A percentile compares a stretch with the other conserved stretches of the same genome.
These are phyloP conservation scores for Podospora conica DNA, from an alignment of 495 filamentous ascomycete species.

Conservation along the genomic window DNA sequence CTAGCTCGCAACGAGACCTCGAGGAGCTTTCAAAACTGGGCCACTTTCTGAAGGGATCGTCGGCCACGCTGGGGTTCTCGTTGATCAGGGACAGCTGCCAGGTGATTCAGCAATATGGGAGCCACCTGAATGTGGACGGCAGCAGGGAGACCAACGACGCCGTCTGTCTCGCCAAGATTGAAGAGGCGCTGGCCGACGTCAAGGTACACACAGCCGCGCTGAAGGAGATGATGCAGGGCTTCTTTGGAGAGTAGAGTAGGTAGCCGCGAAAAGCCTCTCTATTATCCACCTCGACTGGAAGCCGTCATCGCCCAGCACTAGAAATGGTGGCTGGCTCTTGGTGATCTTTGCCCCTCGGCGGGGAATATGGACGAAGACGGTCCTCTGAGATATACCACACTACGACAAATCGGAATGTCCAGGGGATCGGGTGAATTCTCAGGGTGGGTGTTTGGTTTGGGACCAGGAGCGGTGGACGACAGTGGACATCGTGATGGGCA, in stretches of 20 bases:
- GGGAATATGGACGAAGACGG: background rate
- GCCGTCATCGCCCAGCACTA: slow-evolving; percentile 4
- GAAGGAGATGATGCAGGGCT: slow-evolving; percentile 62
- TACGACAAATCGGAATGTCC: background rate
- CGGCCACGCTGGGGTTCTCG: slow-evolving; percentile 84
- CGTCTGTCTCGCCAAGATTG: slow-evolving; percentile 60
- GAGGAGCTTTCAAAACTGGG: slow-evolving; percentile 70
- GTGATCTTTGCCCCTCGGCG: background rate
- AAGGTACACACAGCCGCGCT: slow-evolving; percentile 74
- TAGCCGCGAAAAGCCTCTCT: background rate
- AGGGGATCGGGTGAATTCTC: background rate
- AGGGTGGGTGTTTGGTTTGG: background rate
- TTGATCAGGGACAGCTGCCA: slow-evolving; percentile 93
- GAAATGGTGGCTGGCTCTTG: slow-evolving; percentile 14
- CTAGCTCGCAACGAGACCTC: slow-evolving; percentile 62
- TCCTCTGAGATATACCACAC: background rate
- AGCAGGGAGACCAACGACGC: slow-evolving; percentile 55
- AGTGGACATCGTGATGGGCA: background rate
- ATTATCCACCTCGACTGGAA: background rate
- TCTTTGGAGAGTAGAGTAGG: slow-evolving; percentile 52
- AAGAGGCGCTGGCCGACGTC: slow-evolving; percentile 60
- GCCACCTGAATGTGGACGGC: slow-evolving; percentile 72
- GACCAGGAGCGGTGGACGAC: background rate
- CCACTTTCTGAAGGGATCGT: slow-evolving; percentile 98
- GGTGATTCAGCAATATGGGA: slow-evolving; percentile 91